Conservation (phyloP, 805 yeast genomes). For the Kodamaea leandrae region DNA sequence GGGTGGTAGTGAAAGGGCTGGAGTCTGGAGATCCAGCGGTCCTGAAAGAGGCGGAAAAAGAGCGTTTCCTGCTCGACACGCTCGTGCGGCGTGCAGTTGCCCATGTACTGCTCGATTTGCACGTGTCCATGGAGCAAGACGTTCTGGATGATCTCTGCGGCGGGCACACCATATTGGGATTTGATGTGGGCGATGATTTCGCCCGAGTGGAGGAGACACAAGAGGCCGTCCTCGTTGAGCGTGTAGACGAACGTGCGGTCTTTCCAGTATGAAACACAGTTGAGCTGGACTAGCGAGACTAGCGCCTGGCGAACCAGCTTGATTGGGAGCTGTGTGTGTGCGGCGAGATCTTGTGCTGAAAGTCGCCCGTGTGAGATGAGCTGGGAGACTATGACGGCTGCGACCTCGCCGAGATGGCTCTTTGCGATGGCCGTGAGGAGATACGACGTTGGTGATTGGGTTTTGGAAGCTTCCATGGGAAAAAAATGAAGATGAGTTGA, state of each 20-base stretch:
- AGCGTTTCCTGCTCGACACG: conserved; percentile 23
- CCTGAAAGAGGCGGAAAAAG: conserved; percentile 28
- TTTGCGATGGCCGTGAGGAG: conserved; percentile 53
- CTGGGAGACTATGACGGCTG: conserved; percentile 58
- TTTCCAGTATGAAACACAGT: conserved; percentile 67
- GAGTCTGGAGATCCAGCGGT: conserved; percentile 37
- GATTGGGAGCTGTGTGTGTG: conserved; percentile 45
- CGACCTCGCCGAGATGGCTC: conserved; percentile 67
- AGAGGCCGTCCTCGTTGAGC: conserved; percentile 62
- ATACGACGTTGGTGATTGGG: conserved; percentile 62
- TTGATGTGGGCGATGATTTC: conserved; percentile 60
- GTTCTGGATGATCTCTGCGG: conserved; percentile 66
- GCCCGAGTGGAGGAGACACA: conserved; percentile 70
- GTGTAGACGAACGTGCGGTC: conserved; percentile 52
- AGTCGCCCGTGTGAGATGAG: conserved; percentile 69
- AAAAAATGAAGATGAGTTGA: not conserved
- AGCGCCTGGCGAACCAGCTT: conserved; percentile 59
- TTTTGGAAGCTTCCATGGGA: conserved; percentile 32
- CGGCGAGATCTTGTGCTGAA: conserved; percentile 52
- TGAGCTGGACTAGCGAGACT: conserved; percentile 75
- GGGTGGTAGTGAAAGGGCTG: conserved; percentile 34
- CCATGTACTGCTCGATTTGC: conserved; percentile 47
- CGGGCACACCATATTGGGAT: conserved; percentile 39
- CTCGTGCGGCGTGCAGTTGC: conserved; percentile 20
- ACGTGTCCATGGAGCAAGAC: conserved; percentile 69